Evolutionary conservation across 108 stramenopile species (phyloP).

Genomic region (Cyclotella sp.): DNA sequence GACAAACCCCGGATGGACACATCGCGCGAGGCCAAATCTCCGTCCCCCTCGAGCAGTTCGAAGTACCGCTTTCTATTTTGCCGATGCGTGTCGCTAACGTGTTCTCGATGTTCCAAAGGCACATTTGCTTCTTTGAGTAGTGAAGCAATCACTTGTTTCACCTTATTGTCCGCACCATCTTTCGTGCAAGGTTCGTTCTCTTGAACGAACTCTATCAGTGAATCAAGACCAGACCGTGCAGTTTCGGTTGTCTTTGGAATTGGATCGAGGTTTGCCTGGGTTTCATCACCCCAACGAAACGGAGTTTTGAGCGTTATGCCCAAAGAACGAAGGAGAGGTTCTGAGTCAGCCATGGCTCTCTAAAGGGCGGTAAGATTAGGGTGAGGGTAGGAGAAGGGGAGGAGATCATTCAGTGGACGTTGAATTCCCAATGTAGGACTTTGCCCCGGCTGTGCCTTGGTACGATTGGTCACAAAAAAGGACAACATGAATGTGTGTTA

Average conservation of each 20-base stretch:
- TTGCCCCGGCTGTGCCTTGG: no score
- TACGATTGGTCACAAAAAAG: no score
- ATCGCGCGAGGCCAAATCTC: slow-evolving; percentile 24
- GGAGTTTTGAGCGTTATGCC: slow-evolving; percentile 26
- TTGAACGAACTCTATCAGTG: slow-evolving; percentile 26
- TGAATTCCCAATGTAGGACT: no score
- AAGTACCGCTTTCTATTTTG: slow-evolving; percentile 13
- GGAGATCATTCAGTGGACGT: no score
- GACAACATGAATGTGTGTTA: no score
- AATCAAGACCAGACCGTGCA: slow-evolving; percentile 44
- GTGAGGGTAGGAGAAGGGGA: no score
- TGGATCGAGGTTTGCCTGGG: slow-evolving; percentile 1
- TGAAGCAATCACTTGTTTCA: slow-evolving; percentile 27
- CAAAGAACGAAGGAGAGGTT: slow-evolving; percentile 28
- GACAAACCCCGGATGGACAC: slow-evolving; percentile 53
- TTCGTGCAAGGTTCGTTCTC: not conserved
- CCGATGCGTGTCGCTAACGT: not conserved
- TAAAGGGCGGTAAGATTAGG: no score
- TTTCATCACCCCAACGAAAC: slow-evolving; percentile 42
- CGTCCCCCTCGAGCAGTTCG: slow-evolving; percentile 11
- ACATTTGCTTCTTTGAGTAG: slow-evolving; percentile 31
- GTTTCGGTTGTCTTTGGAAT: not conserved
- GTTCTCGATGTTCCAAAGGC: not conserved
- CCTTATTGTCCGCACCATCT: slow-evolving; percentile 9
- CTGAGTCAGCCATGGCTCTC: slow-evolving; percentile 15